phyloP scores from a whole-genome alignment of 768 basidiomycete genomes.

The Cystofilobasidium bisporidii region DNA sequence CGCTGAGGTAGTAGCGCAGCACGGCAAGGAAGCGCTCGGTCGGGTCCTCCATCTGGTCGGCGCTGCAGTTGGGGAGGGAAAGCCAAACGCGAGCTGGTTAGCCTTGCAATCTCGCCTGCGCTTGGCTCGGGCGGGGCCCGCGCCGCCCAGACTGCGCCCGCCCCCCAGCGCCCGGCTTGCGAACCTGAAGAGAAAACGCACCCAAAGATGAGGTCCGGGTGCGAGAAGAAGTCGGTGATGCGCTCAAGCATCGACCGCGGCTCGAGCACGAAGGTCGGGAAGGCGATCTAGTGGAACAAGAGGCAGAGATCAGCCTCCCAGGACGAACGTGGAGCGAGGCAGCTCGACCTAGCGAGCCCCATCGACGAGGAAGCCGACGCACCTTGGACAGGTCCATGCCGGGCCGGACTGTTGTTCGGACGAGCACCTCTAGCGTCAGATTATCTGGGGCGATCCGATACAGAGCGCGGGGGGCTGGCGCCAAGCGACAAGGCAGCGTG shows the following conservation, averaged over 20 bases:
- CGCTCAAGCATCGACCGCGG: constrained; percentile 95
- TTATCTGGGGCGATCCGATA: not conserved
- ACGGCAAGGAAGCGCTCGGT: constrained; percentile 87
- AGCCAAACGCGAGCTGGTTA: not conserved
- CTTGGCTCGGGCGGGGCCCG: too few relatives aligned
- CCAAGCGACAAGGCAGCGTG: not conserved
- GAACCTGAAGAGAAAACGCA: constrained; percentile 47
- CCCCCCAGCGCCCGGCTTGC: too few relatives aligned
- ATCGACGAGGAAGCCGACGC: constrained; percentile 2
- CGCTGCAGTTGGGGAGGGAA: constrained; percentile 45
- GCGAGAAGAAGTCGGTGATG: constrained; percentile 98
- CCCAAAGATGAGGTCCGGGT: constrained; percentile 96
- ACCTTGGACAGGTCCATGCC: constrained; percentile 96
- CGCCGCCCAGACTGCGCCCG: too few relatives aligned
- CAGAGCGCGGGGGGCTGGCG: too few relatives aligned
- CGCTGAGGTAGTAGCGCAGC: constrained; percentile 89
- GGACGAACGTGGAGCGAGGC: constrained; percentile 45
- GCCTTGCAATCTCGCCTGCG: not conserved
- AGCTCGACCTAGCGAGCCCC: too few relatives aligned
- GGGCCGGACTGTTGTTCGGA: constrained; percentile 56
- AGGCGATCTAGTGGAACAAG: constrained; percentile 23
- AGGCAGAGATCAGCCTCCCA: constrained; percentile 31
- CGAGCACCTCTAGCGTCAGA: too few relatives aligned
- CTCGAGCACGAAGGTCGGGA: constrained; percentile 73
- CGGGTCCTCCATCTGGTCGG: constrained; percentile 65